phyloP scores from a whole-genome alignment of 495 filamentous ascomycete species.

The Trichocladium antarcticum region DNA sequence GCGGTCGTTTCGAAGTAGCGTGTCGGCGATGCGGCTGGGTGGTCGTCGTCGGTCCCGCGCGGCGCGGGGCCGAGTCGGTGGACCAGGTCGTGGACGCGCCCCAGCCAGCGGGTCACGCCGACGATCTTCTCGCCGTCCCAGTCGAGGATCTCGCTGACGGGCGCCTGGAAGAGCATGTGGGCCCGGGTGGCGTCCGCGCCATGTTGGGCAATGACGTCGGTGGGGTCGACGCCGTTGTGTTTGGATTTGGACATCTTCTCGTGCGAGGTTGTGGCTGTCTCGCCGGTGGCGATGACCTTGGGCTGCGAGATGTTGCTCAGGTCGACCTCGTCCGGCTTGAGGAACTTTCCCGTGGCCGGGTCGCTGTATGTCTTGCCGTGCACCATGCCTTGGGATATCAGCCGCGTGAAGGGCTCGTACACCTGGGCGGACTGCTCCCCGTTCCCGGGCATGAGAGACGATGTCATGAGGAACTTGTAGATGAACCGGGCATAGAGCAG shows the following conservation, averaged over 20 bases:
- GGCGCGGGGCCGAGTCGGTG: slow-evolving; percentile 19
- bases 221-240: slow-evolving; percentile 83
- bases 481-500: slow-evolving; percentile 88
- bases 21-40: slow-evolving; percentile 1
- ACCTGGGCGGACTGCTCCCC: slow-evolving; percentile 1
- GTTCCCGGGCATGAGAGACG: slow-evolving; percentile 25
- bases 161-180: slow-evolving; percentile 79
- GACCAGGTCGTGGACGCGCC: slow-evolving; percentile 51
- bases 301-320: slow-evolving; percentile 45
- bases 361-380: slow-evolving; percentile 76
- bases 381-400: slow-evolving; percentile 87
- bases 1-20: slow-evolving; percentile 23
- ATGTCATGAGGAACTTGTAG: slow-evolving; percentile 67
- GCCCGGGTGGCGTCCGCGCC: slow-evolving; percentile 78
- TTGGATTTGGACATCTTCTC: slow-evolving; percentile 98
- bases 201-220: slow-evolving; percentile 53
- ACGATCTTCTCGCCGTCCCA: slow-evolving; percentile 81
- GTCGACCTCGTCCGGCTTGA: slow-evolving; percentile 68
- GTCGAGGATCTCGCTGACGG: slow-evolving; percentile 68
- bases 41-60: neutral
- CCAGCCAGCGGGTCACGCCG: slow-evolving; percentile 70
- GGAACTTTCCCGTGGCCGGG: slow-evolving; percentile 61
- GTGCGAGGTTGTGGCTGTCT: slow-evolving; percentile 50
- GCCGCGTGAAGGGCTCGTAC: slow-evolving; percentile 64
- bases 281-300: slow-evolving; percentile 47